Percentiles rank a stretch among this genome's conserved stretches.
Conservation (phyloP, 257 asterid genomes). For the Leptodermis oblonga region DNA sequence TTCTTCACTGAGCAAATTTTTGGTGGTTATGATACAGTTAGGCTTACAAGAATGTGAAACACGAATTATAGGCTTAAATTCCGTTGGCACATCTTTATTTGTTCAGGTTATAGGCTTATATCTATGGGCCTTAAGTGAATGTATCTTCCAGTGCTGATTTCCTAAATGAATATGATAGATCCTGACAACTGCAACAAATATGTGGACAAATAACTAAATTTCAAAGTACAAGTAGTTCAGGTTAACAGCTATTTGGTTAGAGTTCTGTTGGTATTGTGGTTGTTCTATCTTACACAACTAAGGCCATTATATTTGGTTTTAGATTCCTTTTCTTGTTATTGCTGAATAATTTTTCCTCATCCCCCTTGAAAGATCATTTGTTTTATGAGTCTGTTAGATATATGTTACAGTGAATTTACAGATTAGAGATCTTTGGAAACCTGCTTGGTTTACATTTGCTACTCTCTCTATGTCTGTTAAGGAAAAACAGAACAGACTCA, state of each 20-base stretch:
- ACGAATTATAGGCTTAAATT: background rate
- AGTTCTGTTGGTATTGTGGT: background rate
- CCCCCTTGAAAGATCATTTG: background rate
- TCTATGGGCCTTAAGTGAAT: background rate
- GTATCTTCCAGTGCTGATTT: background rate
- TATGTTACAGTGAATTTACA: background rate
- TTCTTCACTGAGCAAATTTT: background rate
- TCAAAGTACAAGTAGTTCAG: background rate
- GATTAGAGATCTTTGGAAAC: no score
- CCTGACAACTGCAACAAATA: background rate
- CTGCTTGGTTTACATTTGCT: background rate
- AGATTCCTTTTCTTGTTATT: background rate
- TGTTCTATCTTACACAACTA: background rate
- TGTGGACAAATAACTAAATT: background rate
- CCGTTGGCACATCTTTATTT: background rate
- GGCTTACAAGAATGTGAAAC: conserved; percentile 3
- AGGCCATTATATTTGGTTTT: background rate
- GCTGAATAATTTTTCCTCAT: background rate
- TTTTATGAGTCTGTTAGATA: no score
- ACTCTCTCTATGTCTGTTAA: background rate
- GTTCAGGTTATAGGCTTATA: background rate
- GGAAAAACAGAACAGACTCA: background rate
- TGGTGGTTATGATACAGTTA: background rate
- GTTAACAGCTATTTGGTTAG: background rate
- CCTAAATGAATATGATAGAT: background rate